These are phyloP conservation scores for Lentinula novae-zelandiae DNA, from an alignment of 1,284 basidiomycete species.

Conservation along the genomic window DNA sequence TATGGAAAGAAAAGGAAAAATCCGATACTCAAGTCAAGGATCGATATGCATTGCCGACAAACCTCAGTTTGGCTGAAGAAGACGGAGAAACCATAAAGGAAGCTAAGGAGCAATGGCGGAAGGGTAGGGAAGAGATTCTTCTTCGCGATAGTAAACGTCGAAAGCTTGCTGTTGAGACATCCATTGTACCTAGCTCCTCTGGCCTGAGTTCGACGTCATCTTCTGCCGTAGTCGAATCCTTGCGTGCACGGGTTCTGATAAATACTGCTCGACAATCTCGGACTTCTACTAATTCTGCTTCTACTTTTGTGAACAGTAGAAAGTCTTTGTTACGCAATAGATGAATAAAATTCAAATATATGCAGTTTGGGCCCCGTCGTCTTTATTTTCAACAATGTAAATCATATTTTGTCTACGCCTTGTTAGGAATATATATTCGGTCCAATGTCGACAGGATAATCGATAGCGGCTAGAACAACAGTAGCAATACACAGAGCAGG, in stretches of 20 bases:
- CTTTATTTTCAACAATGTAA: too few species aligned
- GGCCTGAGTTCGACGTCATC: constrained; percentile 12
- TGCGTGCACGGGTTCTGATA: constrained; percentile 54
- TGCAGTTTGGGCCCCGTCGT: too few species aligned
- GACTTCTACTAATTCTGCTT: neutral
- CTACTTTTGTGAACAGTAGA: neutral
- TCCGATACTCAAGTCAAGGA: constrained; percentile 69
- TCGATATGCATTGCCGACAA: constrained; percentile 70
- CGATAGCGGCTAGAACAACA: constrained; percentile 47
- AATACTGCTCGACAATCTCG: constrained; percentile 45
- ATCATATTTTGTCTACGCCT: neutral
- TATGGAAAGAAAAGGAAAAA: constrained; percentile 60
- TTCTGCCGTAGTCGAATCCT: constrained; percentile 28
- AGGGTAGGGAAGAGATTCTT: constrained; percentile 40
- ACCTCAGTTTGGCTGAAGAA: constrained; percentile 56
- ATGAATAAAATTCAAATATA: neutral
- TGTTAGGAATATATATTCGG: constrained; percentile 6
- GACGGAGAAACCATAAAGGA: constrained; percentile 49
- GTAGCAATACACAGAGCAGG: constrained; percentile 32
- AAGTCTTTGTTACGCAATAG: neutral
- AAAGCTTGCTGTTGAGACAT: constrained; percentile 31
- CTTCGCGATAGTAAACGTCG: constrained; percentile 44
- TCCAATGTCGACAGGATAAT: constrained; percentile 25
- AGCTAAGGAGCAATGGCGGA: constrained; percentile 62
- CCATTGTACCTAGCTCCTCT: constrained; percentile 23